Evolutionary conservation across 2,329 filamentous ascomycete species (phyloP), one percentile per base, ranked within the genome.

Genomic region (Pestalotiopsis sp.): DNA sequence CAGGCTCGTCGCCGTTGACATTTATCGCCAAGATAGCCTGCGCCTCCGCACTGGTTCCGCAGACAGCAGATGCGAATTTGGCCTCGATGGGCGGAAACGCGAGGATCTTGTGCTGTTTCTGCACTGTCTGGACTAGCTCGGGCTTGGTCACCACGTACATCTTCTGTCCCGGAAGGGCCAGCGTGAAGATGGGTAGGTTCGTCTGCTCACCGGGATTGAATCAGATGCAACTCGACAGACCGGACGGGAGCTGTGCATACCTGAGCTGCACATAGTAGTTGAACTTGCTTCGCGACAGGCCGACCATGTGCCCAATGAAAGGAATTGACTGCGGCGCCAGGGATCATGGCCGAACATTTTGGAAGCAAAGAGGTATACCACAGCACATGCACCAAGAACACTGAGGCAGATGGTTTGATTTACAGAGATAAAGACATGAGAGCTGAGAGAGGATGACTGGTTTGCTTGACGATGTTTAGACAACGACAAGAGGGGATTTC

Each of bases 91-190:
- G 79, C 2, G 76, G 75, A 62, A 83, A 84, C 0, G 78, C 78
- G 6, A 80, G 68, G 1, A 68, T 71, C 64, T 78, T 80, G 65
- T 73, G 73, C 67, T 81, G 79, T 55, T 77, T 79, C 67, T 84
- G 81, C 2, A 81, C 76, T 0, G 59, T 66, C 9, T 78, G 74
- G 30, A 84, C 78, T 22, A 84, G 70, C 0, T 77, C 68, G 0
- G 78, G 75, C 1, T 74, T 75, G 10, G 79, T 79, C 13, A 83
- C 76, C 10, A 84, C 74, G 61, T 84, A 84, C 63, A 83, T 74
- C 63, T 80, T 80, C 38, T 78, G 74, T 3, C 81, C 80, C 1
- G 80, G 80, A 44, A 84, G 72, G 2, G 76, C 68, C 24, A 85
- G 69, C 4, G 81, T 84, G 66, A 79, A 80, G 39, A 84, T 81